Percentiles rank a stretch among this genome's conserved stretches.
Conservation (phyloP, 1,284 basidiomycete genomes). For the Cryptococcus amylolentus region DNA sequence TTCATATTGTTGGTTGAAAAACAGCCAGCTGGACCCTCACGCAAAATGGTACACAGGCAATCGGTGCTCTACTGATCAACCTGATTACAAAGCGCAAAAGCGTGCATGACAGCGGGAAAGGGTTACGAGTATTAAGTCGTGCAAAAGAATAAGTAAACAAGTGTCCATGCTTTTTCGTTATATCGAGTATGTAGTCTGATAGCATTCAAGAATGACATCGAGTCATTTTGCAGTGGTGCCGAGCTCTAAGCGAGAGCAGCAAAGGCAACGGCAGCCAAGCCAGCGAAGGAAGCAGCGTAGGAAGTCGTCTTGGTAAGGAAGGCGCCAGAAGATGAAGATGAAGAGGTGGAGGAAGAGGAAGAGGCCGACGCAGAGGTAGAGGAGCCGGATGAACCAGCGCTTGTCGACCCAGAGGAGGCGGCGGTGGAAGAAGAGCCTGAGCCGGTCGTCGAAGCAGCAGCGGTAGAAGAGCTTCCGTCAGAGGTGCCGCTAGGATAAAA, state of each 20-base stretch:
- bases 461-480: conserved; percentile 13
- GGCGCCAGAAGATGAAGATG: conserved; percentile 1
- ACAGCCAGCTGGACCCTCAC: too few relatives aligned
- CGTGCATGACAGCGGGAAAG: too few relatives aligned
- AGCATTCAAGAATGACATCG: too few relatives aligned
- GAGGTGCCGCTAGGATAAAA: background rate
- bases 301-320: conserved; percentile 10
- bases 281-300: conserved; percentile 11
- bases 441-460: conserved; percentile 17
- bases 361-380: conserved; percentile 3
- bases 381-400: conserved; percentile 4
- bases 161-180: background rate
- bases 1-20: too few relatives aligned
- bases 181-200: too few relatives aligned
- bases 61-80: too few relatives aligned
- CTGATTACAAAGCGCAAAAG: too few relatives aligned
- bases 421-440: conserved; percentile 12
- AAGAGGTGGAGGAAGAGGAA: conserved; percentile 1
- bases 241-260: conserved; percentile 5
- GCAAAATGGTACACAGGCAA: too few relatives aligned
- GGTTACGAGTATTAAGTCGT: too few relatives aligned
- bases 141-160: background rate
- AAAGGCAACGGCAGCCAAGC: conserved; percentile 13
- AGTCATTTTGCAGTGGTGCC: too few relatives aligned
- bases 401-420: conserved; percentile 21